Conservation (phyloP, 495 filamentous ascomycete genomes). For the Lepraria neglecta region DNA sequence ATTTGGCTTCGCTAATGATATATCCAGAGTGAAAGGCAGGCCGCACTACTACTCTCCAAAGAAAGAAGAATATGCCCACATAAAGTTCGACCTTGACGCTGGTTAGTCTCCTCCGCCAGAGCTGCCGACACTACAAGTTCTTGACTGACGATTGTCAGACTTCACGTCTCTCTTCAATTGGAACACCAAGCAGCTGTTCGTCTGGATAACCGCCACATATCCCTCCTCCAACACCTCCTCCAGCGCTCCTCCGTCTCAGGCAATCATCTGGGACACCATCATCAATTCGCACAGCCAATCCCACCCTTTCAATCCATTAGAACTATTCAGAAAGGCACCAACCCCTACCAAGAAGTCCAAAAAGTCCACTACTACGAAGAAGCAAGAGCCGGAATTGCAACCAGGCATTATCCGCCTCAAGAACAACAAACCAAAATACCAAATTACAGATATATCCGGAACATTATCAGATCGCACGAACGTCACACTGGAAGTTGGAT, state of each 20-base stretch:
- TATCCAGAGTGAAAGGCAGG: slow-evolving; percentile 68
- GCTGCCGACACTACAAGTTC: too few species aligned
- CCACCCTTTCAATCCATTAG: slow-evolving; percentile 37
- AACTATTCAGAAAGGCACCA: slow-evolving; percentile 26
- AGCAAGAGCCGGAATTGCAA: slow-evolving; percentile 11
- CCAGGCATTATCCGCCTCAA: slow-evolving; percentile 64
- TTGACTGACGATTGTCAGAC: slow-evolving; percentile 44
- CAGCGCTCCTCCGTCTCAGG: slow-evolving; percentile 49
- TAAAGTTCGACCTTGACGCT: slow-evolving; percentile 84
- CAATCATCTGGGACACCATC: slow-evolving; percentile 93
- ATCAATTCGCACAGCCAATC: slow-evolving; percentile 64
- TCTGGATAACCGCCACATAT: slow-evolving; percentile 87
- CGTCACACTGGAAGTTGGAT: slow-evolving; percentile 72
- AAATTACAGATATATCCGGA: slow-evolving; percentile 79
- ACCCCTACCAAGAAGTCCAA: slow-evolving; percentile 24
- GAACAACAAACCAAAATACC: slow-evolving; percentile 85
- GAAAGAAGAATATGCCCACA: slow-evolving; percentile 88
- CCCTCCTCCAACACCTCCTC: slow-evolving; percentile 44
- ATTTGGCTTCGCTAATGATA: slow-evolving; percentile 10
- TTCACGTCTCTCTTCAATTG: slow-evolving; percentile 90
- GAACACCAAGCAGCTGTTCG: slow-evolving; percentile 99
- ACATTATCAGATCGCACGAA: slow-evolving; percentile 60
- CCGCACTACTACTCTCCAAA: slow-evolving; percentile 90
- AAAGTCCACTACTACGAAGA: slow-evolving; percentile 26
- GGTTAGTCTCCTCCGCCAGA: slow-evolving; percentile 35